Percentiles rank a stretch among this genome's conserved stretches.
phyloP scores from a whole-genome alignment of 2,329 filamentous ascomycete species.

The Juglanconis juglandina region DNA sequence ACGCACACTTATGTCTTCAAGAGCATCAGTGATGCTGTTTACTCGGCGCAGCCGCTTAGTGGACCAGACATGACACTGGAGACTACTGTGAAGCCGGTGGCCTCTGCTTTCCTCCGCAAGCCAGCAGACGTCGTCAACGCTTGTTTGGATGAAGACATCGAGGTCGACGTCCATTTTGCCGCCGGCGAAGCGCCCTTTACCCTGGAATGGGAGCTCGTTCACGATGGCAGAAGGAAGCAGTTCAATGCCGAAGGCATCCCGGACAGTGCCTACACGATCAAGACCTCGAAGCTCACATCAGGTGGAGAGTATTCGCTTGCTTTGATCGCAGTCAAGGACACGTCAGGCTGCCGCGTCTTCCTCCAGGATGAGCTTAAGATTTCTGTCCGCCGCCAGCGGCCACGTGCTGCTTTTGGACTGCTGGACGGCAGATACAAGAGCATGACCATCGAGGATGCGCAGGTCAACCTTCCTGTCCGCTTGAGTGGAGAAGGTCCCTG shows the following conservation, averaged over 20 bases:
- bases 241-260: conserved; percentile 63
- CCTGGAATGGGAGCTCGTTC: conserved; percentile 87
- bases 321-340: conserved; percentile 81
- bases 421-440: conserved; percentile 76
- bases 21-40: conserved; percentile 78
- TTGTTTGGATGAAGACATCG: conserved; percentile 79
- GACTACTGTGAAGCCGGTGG: conserved; percentile 90
- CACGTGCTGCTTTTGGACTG: conserved; percentile 79
- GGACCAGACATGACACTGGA: conserved; percentile 65
- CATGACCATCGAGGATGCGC: conserved; percentile 72
- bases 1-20: conserved; percentile 84
- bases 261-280: conserved; percentile 63
- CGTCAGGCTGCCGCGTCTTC: conserved; percentile 79
- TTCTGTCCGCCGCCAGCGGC: conserved; percentile 81
- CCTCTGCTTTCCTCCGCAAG: conserved; percentile 68
- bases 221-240: conserved; percentile 79
- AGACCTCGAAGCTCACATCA: conserved; percentile 68
- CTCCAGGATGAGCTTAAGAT: conserved; percentile 83
- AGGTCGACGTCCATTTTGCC: conserved; percentile 66
- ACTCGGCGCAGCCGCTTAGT: conserved; percentile 61
- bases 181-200: conserved; percentile 83
- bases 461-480: conserved; percentile 73
- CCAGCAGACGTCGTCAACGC: conserved; percentile 56
- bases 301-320: conserved; percentile 90
- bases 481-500: conserved; percentile 84